Evolutionary conservation across 352 stramenopile species (phyloP).

Genomic region (Phytopythium sindhum): DNA sequence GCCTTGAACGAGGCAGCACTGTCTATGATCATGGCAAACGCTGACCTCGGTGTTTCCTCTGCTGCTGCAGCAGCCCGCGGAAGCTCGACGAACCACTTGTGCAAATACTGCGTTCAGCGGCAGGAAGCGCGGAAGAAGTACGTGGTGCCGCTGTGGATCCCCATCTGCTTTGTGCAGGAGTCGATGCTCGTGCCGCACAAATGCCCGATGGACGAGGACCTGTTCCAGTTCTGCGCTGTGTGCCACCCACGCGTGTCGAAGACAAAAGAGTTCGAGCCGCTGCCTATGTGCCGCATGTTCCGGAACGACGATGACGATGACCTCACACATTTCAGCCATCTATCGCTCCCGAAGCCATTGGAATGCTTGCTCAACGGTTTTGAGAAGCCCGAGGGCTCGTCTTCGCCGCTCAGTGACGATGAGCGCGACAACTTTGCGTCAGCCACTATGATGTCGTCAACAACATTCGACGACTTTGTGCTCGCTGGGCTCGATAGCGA

Average conservation of each 20-base stretch:
- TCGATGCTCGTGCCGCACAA: constrained; percentile 69
- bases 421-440: constrained; percentile 26
- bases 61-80: neutral
- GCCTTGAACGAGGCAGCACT: neutral
- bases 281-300: constrained; percentile 81
- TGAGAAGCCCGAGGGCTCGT: constrained; percentile 14
- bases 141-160: constrained; percentile 75
- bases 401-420: constrained; percentile 26
- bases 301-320: constrained; percentile 28
- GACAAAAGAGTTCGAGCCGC: constrained; percentile 57
- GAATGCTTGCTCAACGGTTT: constrained; percentile 57
- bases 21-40: constrained; percentile 1
- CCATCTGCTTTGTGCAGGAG: constrained; percentile 80
- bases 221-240: constrained; percentile 55
- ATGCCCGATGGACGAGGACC: constrained; percentile 66
- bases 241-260: constrained; percentile 45
- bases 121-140: constrained; percentile 66
- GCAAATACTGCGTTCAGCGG: constrained; percentile 64
- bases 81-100: constrained; percentile 41
- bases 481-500: constrained; percentile 60
- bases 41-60: constrained; percentile 30
- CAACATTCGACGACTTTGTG: constrained; percentile 51
- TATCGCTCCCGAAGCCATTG: constrained; percentile 58
- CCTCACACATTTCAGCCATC: constrained; percentile 28
- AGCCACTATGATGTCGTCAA: constrained; percentile 33